phyloP scores from a whole-genome alignment of 1,139 yeast species.

The Sugiyamaella sp. region DNA sequence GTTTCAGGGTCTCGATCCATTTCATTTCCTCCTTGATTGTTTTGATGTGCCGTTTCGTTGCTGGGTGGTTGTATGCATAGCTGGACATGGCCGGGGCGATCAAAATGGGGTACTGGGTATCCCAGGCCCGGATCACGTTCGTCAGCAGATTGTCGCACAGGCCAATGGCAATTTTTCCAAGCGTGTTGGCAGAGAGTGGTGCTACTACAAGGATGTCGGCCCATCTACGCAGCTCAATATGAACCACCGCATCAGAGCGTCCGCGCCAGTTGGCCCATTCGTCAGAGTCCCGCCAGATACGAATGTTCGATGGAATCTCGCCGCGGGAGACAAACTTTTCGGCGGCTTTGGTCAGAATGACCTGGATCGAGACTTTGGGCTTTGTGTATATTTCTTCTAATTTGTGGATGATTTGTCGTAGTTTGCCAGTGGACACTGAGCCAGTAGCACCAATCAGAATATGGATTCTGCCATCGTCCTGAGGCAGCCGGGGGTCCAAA shows the following conservation, averaged over 20 bases:
- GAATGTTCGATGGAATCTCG: conserved; percentile 63
- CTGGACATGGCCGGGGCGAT: conserved; percentile 96
- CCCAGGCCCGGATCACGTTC: conserved; percentile 91
- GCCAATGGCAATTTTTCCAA: conserved; percentile 88
- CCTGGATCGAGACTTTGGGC: conserved; percentile 74
- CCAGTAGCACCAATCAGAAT: conserved; percentile 90
- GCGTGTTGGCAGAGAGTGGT: conserved; percentile 87
- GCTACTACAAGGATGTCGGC: conserved; percentile 89
- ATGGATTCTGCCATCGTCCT: conserved; percentile 89
- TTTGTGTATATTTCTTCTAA: conserved; percentile 77
- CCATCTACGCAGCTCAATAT: conserved; percentile 92
- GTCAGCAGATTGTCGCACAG: conserved; percentile 87
- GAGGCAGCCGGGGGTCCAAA: conserved; percentile 75
- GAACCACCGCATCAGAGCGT: conserved; percentile 88
- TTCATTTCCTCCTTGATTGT: conserved; percentile 84
- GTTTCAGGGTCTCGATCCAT: conserved; percentile 86
- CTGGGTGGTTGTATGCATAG: conserved; percentile 83
- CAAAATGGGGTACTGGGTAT: conserved; percentile 80
- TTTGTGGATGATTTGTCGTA: conserved; percentile 72
- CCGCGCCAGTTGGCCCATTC: conserved; percentile 90
- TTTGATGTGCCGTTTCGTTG: conserved; percentile 79
- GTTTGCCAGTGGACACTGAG: conserved; percentile 75
- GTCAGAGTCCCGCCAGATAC: conserved; percentile 86
- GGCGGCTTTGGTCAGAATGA: conserved; percentile 79
- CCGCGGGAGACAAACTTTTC: conserved; percentile 70